Evolutionary conservation across 139 green algal genomes (phyloP).

Genomic region (Eudorina sp.): DNA sequence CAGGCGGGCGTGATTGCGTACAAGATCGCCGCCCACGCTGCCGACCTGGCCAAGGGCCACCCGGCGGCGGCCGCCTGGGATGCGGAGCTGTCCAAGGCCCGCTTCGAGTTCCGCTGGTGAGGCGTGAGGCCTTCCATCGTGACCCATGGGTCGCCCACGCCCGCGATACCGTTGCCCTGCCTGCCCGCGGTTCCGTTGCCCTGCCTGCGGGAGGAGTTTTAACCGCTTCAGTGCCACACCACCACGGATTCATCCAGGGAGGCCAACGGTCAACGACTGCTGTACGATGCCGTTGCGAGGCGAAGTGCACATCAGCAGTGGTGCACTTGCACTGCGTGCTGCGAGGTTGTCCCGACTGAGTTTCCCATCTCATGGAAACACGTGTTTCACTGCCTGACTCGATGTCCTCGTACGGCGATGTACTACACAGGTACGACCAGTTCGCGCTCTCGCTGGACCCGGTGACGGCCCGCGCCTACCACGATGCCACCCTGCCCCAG

Average conservation of each 20-base stretch:
- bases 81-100: constrained; percentile 89
- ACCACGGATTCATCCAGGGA: too few relatives aligned
- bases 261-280: too few relatives aligned
- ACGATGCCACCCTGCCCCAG: constrained; percentile 93
- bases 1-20: constrained; percentile 93
- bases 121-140: too few relatives aligned
- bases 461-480: constrained; percentile 84
- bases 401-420: not conserved
- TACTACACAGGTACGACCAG: constrained; percentile 85
- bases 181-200: too few relatives aligned
- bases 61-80: constrained; percentile 89
- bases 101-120: constrained; percentile 98
- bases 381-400: not conserved
- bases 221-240: not conserved
- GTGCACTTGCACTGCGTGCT: too few relatives aligned
- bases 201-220: too few relatives aligned
- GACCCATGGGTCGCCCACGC: too few relatives aligned
- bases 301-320: too few relatives aligned
- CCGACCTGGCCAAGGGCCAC: constrained; percentile 96
- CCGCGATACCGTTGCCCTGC: too few relatives aligned
- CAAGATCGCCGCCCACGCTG: constrained; percentile 97
- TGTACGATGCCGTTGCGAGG: too few relatives aligned
- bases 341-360: too few relatives aligned
- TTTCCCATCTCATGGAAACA: not conserved
- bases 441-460: constrained; percentile 96